Base-by-base conservation (phyloP, 2,329 filamentous ascomycete genomes). In the Cladophialophora yegresii region DNA sequence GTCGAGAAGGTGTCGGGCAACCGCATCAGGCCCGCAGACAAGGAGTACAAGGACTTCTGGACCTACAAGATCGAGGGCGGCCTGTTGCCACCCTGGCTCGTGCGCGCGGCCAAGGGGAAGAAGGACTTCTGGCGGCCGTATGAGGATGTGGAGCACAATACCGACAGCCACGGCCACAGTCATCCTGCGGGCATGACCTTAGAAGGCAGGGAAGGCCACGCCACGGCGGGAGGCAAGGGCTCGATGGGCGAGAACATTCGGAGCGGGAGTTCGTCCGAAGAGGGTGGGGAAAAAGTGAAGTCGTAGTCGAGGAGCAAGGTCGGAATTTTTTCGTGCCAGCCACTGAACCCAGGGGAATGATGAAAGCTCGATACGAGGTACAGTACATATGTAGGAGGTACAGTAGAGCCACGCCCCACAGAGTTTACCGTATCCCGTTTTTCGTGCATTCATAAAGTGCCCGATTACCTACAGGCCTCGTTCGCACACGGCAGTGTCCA, bases 41-140 rank as follows among this genome's bases (percentile, higher is more conserved):
- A 91, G 77, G 83, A 89, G 7, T 81, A 89, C 72, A 91, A 91
- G 75, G 91, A 95, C 64, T 85, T 83, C 9, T 96, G 91, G 92
- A 90, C 89, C 0, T 93, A 87, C 80, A 87, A 85, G 72, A 83
- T 93, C 32, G 85, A 87, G 0, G 90, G 91, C 16, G 91, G 91
- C 0, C 77, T 95, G 56, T 77, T 93, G 28, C 91, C 91, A 0
- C 85, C 85, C 0, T 96, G 91, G 91, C 73, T 92, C 58, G 79
- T 82, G 63, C 84, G 91, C 32, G 78, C 89, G 4, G 74, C 77
- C 0, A 78, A 78, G 43, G 91, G 91, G 30, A 89, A 91, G 80
- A 89, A 83, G 77, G 84, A 89, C 70, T 93, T 93, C 74, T 92
- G 90, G 89, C 81, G 81, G 43, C 69, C 69, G 10, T 68, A 69